Base-by-base conservation (phyloP, 768 basidiomycete genomes). In the Amanita rubescens region DNA sequence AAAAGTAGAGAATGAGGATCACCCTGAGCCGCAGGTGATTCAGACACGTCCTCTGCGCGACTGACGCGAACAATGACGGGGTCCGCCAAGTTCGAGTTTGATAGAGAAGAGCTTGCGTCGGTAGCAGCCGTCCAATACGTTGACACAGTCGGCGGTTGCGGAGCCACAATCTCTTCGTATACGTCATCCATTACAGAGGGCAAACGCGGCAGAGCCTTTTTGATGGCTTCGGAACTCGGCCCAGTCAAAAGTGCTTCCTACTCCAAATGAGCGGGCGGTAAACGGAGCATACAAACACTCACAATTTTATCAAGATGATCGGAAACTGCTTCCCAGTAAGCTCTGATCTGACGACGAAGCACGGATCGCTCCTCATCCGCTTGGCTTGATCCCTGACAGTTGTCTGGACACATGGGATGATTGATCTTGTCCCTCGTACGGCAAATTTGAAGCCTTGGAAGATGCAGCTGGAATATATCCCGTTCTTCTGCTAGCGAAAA, bases 271-370 rank as follows among this genome's bases (percentile, higher is more conserved):
- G 7, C 17, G 20, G 24, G 25, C 43, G n/a, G 32, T 15, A 45
- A 27, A 11, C 37, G 27, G 3, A n/a, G 4, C 17, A 51, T 4
- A 48, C 42, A 25, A 14, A 19, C 11, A 70, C 80, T 24, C 53
- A 84, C 84, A 56, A 87, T 67, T 56, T 73, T 71, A 58, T 84
- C 81, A 56, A 89, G 68, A 61, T 81, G 75, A 50, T 80, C 79
- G 0, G 78, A 71, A 6, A 87, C 66, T 15, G 76, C 75, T 58
- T 81, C 78, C 85, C 85, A 88, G 82, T 84, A 87, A 30, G 57
- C 60, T 62, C 71, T 75, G 55, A 88, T 86, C 62, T 88, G 82
- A 51, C 71, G 66, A 54, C 82, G 65, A n/a, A 87, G 64, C 3
- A 65, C 58, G 35, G 71, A 71, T 63, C 75, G 81, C 55, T 77